Percentiles rank a stretch among this genome's conserved stretches.
phyloP scores from a whole-genome alignment of 2,329 filamentous ascomycete species.

The Aspergillus luchuensis region DNA sequence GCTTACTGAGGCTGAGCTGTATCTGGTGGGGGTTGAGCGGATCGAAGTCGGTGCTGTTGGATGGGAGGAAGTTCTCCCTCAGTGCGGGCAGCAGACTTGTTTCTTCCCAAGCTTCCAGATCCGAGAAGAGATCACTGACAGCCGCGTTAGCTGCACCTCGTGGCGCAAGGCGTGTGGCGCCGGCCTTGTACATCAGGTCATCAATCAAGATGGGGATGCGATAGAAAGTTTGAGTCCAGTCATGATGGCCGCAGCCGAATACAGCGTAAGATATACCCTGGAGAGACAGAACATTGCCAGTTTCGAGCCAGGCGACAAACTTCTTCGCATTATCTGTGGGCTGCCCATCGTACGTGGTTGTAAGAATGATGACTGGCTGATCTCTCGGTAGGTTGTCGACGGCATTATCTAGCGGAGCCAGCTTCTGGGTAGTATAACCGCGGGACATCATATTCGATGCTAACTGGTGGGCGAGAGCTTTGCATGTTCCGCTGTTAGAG shows the following conservation, averaged over 20 bases:
- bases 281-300: constrained; percentile 53
- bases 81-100: constrained; percentile 8
- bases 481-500: constrained; percentile 74
- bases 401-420: constrained; percentile 68
- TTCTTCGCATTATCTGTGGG: constrained; percentile 70
- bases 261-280: constrained; percentile 65
- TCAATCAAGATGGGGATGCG: constrained; percentile 66
- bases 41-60: background rate
- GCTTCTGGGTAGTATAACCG: constrained; percentile 22
- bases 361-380: constrained; percentile 66
- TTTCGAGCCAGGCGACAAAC: constrained; percentile 68
- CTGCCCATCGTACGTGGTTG: constrained; percentile 72
- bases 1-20: constrained; percentile 41
- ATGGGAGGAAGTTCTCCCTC: background rate
- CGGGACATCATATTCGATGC: constrained; percentile 56
- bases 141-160: constrained; percentile 60
- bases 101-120: constrained; percentile 11
- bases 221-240: constrained; percentile 64
- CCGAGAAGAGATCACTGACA: constrained; percentile 24
- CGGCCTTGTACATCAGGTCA: constrained; percentile 51
- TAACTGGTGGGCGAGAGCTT: constrained; percentile 66
- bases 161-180: constrained; percentile 51
- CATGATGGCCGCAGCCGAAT: constrained; percentile 66
- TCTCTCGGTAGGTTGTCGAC: constrained; percentile 61
- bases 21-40: constrained; percentile 27